Evolutionary conservation across 108 stramenopile species (phyloP), one percentile per base, ranked within the genome.

Genomic region (Poteriospumella lacustris): DNA sequence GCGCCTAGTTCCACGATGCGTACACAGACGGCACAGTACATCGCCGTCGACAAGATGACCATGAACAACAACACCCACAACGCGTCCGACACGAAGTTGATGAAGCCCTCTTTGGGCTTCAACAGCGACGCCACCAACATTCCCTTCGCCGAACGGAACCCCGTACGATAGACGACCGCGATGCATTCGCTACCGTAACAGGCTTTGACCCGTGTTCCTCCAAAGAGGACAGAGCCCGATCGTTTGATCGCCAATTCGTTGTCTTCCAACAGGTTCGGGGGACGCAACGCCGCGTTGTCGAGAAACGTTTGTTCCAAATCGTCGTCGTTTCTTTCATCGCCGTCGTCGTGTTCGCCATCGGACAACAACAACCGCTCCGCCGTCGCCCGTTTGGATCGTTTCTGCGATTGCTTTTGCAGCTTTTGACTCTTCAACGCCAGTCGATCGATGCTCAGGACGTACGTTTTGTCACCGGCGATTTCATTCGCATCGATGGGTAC

Each of bases 61-160:
- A 73, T 42, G 36, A 73, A 5, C 26, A 39, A 15, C 5, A 73
- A 19, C 5, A 73, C 41, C 70, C 70, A 73, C 5, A 73, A 5
- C 26, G 70, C 70, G 36, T 73, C 70, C 9, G 41, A 42, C 26
- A 73, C 31, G 41, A 73, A 73, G 9, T n/a, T 73, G n/a, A 42
- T 15, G 36, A 73, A 73, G 12, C 47, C 47, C 42, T 39, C 36
- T 56, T 42, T 73, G 9, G 70, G 70, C 31, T 73, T 42, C 44
- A 73, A 34, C 9, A 73, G 70, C 9, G 36, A 29, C 5, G 70
- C 36, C 3, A 73, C 31, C 9, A 73, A 34, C 33, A 33, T 24
- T 56, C 70, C 70, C 36, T 73, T 73, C 15, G 70, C 5, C 5
- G 70, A 73, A 9, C 70, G 36, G 36, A 73, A 73, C 9, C 70